These are phyloP conservation scores for Vitis hybrid DNA, from an alignment of 177 flowering plant species.

Conservation along the genomic window DNA sequence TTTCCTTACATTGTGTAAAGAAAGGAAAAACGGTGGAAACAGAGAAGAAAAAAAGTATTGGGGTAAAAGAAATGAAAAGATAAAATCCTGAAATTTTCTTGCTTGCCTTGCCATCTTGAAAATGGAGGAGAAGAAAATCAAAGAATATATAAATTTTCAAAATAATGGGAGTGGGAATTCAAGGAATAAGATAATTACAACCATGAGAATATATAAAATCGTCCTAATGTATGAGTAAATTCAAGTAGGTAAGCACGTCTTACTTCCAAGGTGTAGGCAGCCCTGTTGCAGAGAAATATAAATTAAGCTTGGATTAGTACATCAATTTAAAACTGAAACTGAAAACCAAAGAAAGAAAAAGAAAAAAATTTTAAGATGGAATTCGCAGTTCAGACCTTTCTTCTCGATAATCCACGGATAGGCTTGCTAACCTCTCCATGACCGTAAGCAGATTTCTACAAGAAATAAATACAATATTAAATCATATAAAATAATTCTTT, in stretches of 20 bases:
- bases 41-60: no score
- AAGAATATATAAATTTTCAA: not conserved
- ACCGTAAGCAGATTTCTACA: conserved; percentile 6
- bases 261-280: conserved; percentile 9
- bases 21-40: no score
- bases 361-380: not conserved
- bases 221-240: no score
- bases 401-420: conserved; percentile 3
- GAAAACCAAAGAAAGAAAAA: not conserved
- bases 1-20: no score
- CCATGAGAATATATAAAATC: no score
- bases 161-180: no score
- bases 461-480: not conserved
- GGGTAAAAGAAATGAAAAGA: no score
- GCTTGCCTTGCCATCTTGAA: no score
- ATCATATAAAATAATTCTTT: no score
- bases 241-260: no score
- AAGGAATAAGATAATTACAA: not conserved
- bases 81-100: no score
- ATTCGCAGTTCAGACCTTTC: conserved; percentile 2
- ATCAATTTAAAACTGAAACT: not conserved
- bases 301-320: not conserved
- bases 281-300: conserved; percentile 2
- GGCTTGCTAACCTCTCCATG: not conserved
- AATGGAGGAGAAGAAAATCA: no score